A percentile compares a stretch with the other conserved stretches of the same genome.
Conservation (phyloP, 2,329 filamentous ascomycete species). For the Diaporthe sp. region DNA sequence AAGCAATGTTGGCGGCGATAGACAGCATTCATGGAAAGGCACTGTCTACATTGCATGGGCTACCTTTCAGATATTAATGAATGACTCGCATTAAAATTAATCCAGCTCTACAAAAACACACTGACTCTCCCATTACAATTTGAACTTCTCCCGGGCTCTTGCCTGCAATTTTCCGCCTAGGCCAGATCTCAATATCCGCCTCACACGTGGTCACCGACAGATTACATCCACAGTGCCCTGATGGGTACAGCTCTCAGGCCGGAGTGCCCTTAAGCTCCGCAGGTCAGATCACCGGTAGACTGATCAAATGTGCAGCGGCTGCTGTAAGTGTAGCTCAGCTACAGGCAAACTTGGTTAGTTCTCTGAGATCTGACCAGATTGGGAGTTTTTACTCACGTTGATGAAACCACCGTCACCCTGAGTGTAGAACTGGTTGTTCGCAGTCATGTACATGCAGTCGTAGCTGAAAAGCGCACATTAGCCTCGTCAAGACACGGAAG, state of each 20-base stretch:
- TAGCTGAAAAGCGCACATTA: conserved; percentile 16
- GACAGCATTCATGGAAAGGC: no score
- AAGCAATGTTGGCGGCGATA: neutral
- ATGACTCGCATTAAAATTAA: neutral
- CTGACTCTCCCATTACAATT: neutral
- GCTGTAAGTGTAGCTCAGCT: conserved; percentile 19
- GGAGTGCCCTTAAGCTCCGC: neutral
- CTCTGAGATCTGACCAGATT: neutral
- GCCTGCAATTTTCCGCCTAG: neutral
- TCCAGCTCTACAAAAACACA: neutral
- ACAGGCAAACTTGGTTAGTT: neutral
- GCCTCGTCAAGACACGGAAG: neutral
- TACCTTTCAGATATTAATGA: no score
- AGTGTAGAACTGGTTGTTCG: conserved; percentile 34
- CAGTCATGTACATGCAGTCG: conserved; percentile 37
- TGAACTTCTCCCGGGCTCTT: neutral
- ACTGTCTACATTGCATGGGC: no score
- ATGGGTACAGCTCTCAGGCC: no score
- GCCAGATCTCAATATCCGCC: neutral
- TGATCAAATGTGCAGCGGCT: neutral
- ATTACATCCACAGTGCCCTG: no score
- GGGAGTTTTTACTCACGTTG: conserved; percentile 26
- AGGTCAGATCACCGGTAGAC: conserved; percentile 1
- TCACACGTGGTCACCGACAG: neutral
- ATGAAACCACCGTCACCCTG: conserved; percentile 35